A percentile compares a stretch with the other conserved stretches of the same genome.
Conservation (phyloP, 495 filamentous ascomycete genomes). For the Aspergillus hancockii region DNA sequence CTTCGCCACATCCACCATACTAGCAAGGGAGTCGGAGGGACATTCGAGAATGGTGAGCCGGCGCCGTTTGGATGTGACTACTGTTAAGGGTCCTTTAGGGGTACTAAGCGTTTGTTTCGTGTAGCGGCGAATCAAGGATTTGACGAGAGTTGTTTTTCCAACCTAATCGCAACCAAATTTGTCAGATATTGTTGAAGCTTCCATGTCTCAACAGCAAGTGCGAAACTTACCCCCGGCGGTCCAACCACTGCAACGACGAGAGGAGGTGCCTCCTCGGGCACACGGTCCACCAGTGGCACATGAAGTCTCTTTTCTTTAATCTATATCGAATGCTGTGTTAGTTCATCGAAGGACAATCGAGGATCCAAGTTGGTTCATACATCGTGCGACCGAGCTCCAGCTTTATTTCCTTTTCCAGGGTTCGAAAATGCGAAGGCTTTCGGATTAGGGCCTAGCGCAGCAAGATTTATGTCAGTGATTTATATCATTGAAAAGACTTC, state of each 20-base stretch:
- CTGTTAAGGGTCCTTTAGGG: conserved; percentile 87
- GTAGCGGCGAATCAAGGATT: conserved; percentile 91
- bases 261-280: conserved; percentile 95
- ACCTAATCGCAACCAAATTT: conserved; percentile 34
- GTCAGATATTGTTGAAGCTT: conserved; percentile 10
- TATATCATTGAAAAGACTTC: neutral
- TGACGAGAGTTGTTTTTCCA: conserved; percentile 78
- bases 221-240: conserved; percentile 75
- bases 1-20: conserved; percentile 94
- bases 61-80: conserved; percentile 91
- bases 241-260: conserved; percentile 90
- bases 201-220: conserved; percentile 27
- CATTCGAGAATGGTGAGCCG: conserved; percentile 95
- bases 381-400: conserved; percentile 89
- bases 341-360: neutral
- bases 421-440: conserved; percentile 89
- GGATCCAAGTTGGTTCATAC: conserved; percentile 46
- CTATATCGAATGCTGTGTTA: conserved; percentile 39
- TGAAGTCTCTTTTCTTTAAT: conserved; percentile 94
- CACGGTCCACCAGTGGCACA: conserved; percentile 90
- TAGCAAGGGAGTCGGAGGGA: conserved; percentile 86
- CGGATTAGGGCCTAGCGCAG: conserved; percentile 69
- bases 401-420: conserved; percentile 79
- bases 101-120: conserved; percentile 91
- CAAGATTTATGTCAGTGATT: neutral